phyloP scores from a whole-genome alignment of 768 basidiomycete species.

The Mycena chlorophos region DNA sequence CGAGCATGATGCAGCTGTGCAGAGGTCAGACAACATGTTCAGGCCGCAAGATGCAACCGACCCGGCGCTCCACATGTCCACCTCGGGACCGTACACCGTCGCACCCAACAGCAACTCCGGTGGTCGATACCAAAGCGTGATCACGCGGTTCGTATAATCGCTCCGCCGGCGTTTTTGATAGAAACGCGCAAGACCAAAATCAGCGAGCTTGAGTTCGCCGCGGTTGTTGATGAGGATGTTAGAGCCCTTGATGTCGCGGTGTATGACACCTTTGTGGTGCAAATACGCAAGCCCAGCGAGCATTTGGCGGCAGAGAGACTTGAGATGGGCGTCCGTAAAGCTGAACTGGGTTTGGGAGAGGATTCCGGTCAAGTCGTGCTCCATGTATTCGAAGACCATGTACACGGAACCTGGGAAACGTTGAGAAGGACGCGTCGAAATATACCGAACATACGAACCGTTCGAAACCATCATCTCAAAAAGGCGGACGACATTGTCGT shows the following conservation, averaged over 20 bases:
- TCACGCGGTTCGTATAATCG: constrained; percentile 99
- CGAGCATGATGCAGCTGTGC: constrained; percentile 94
- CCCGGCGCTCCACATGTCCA: constrained; percentile 99
- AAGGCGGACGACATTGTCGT: constrained; percentile 85
- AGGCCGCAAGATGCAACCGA: constrained; percentile 37
- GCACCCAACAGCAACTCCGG: constrained; percentile 94
- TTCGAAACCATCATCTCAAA: constrained; percentile 99
- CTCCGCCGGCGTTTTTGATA: constrained; percentile 87
- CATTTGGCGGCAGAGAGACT: constrained; percentile 96
- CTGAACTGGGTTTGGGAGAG: constrained; percentile 86
- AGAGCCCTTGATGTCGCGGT: constrained; percentile 98
- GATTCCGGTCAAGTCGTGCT: constrained; percentile 95
- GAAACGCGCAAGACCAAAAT: constrained; percentile 96
- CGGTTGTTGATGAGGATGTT: constrained; percentile 92
- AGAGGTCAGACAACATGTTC: constrained; percentile 5
- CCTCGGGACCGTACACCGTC: constrained; percentile 94
- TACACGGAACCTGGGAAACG: constrained; percentile 76
- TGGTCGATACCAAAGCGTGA: constrained; percentile 97
- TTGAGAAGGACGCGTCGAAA: background rate
- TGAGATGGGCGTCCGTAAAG: constrained; percentile 86
- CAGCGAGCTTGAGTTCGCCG: constrained; percentile 93
- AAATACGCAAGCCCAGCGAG: constrained; percentile 91
- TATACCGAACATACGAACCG: constrained; percentile 63
- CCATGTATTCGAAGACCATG: constrained; percentile 99
- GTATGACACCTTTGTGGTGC: constrained; percentile 93